Evolutionary conservation across 2,329 filamentous ascomycete genomes (phyloP), one percentile per base, ranked within the genome.

Genomic region (Sordariomycetes sp.): DNA sequence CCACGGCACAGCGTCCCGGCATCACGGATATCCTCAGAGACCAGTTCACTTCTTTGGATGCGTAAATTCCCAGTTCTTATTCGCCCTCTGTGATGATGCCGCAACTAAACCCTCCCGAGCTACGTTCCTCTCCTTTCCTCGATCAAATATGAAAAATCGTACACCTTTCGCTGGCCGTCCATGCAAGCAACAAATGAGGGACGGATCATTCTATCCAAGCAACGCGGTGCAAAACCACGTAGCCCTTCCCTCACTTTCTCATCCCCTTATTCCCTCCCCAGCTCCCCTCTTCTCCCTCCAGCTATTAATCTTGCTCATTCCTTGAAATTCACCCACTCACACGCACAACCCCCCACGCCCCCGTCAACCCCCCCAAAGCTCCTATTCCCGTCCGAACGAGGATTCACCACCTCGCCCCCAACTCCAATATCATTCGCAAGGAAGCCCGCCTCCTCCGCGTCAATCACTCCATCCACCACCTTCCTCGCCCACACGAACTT

Each of bases 361-460:
- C 83, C 83, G 65, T 86, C 82, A 61, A 80, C 77, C 1, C 82
- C 83, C 1, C 83, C 83, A 58, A 79, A 70, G 28, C 70, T 74
- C 12, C 68, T 62, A 60, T 82, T 71, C 1, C 66, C 68, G 24
- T 69, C 67, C 2, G 67, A 70, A 10, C 74, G 69, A 12, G 71
- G 71, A 64, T 86, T 86, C 57, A 85, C 69, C 61, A 77, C 66
- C 6, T 70, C 70, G 2, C 81, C 81, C 2, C 74, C 77, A 52
- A 74, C 75, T 0, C 65, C 71, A 62, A 81, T 73, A 57, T 79
- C 65, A 61, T 82, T 79, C 10, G 68, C 62, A 57, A 82, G 68
- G 5, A 80, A 64, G 59, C 71, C 73, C 70, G 45, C 74, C n/a
- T 22, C 12, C 32, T 68, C 67, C 55, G 65, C 63, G 52, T 76